Base-by-base conservation (phyloP, 1,284 basidiomycete genomes). In the Veloporphyrellus conicus region DNA sequence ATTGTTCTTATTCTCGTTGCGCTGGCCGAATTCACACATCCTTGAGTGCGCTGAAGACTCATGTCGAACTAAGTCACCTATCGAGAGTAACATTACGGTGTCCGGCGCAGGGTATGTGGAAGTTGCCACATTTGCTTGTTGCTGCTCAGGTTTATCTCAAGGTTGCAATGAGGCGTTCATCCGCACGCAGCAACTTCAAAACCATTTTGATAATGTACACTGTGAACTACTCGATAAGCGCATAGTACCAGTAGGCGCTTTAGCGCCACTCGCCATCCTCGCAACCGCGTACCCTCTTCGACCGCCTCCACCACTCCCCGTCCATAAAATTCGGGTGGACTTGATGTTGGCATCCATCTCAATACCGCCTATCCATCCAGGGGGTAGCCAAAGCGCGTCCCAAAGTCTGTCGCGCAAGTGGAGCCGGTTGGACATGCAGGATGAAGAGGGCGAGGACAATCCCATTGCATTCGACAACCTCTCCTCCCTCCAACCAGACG, bases 31-130 rank as follows among this genome's bases (percentile, higher is more conserved):
- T 52, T 16, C 62, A 64, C 20, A 32, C 11, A 12, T 57, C 66
- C 3, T 32, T 23, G n/a, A 22, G 22, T 4, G 55, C 49, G 14
- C 10, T 64, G 29, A 63, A 53, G 34, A 49, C 41, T 1, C 62
- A 64, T 33, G 43, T 68, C 2, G 61, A 68, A 28, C 54, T 68
- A 18, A 64, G 62, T 27, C 62, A 64, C 35, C 7, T 64, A 22
- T 67, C 62, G n/a, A 54, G 62, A 20, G 45, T 66, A 6, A 31
- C 54, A 15, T 23, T 68, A 11, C 36, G 32, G 25, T 64, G 62
- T 46, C 66, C 60, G 0, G 50, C 51, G 3, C 49, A 45, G 15
- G 55, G 62, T 64, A 52, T 1, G 63, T 56, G 39, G 18, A 35
- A 29, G 16, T 29, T 3, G 3, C 20, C 5, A 4, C 16, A 2